These are phyloP conservation scores for Colletotrichum limetticola DNA, from an alignment of 2,329 filamentous ascomycete species.

Conservation along the genomic window DNA sequence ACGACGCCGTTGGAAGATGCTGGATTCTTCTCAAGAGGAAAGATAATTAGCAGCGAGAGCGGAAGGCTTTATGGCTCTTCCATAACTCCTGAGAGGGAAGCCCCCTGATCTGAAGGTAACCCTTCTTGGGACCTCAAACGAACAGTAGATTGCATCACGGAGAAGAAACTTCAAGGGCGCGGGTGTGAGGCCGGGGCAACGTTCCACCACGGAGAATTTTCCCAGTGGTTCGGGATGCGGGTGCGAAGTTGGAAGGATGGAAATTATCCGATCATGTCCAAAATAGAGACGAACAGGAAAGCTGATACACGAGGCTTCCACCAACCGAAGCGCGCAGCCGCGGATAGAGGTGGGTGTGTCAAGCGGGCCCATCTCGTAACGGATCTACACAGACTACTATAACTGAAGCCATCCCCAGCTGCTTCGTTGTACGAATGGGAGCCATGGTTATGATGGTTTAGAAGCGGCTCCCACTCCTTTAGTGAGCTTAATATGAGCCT, in stretches of 20 bases:
- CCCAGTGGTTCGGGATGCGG: conserved; percentile 5
- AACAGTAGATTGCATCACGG: not conserved
- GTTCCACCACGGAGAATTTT: conserved; percentile 11
- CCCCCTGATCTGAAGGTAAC: not conserved
- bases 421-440: not conserved
- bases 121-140: not conserved
- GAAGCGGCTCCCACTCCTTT: not conserved
- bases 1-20: not conserved
- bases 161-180: not conserved
- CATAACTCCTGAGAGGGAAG: not conserved
- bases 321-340: not conserved
- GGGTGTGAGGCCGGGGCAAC: too few relatives aligned
- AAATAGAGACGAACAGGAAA: not conserved
- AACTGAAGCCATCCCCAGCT: not conserved
- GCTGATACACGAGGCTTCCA: not conserved
- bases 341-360: not conserved
- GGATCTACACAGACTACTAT: not conserved
- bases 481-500: not conserved
- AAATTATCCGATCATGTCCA: conserved; percentile 4
- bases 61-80: not conserved
- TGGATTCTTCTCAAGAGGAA: not conserved
- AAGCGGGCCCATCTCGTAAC: not conserved
- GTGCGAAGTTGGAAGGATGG: not conserved
- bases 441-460: not conserved
- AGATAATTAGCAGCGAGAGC: not conserved